These are phyloP conservation scores for Trichophyton verrucosum DNA, from an alignment of 2,329 filamentous ascomycete species.

Conservation along the genomic window DNA sequence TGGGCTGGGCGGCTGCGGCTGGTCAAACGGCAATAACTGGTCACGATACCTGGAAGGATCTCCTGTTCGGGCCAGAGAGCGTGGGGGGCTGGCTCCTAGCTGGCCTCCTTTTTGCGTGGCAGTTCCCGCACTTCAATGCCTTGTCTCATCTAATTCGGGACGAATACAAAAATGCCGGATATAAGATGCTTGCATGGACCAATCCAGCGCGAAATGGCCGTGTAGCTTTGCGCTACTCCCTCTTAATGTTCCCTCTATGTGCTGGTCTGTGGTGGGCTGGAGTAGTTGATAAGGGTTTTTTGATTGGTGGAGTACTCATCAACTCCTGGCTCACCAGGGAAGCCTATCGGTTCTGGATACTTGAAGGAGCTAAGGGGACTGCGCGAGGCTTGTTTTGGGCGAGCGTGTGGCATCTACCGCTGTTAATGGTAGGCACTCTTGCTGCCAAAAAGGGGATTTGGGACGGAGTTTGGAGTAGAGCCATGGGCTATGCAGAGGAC, in stretches of 20 bases:
- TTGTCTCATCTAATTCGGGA: slow-evolving; percentile 78
- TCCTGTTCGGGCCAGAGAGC: slow-evolving; percentile 57
- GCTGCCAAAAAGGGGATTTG: slow-evolving; percentile 89
- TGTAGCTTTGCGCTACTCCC: slow-evolving; percentile 75
- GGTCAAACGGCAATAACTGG: slow-evolving; percentile 65
- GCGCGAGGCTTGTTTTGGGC: slow-evolving; percentile 90
- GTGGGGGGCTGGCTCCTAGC: slow-evolving; percentile 83
- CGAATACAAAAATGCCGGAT: slow-evolving; percentile 65
- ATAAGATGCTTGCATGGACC: slow-evolving; percentile 68
- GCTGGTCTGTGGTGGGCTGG: slow-evolving; percentile 63
- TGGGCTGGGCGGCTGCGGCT: slow-evolving; percentile 95
- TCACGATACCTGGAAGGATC: slow-evolving; percentile 62
- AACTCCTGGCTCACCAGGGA: slow-evolving; percentile 78
- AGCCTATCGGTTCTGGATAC: slow-evolving; percentile 68
- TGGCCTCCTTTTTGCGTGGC: slow-evolving; percentile 79
- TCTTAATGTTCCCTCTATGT: slow-evolving; percentile 79
- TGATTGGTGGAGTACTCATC: slow-evolving; percentile 64
- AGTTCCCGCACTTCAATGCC: slow-evolving; percentile 97
- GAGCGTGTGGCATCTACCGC: slow-evolving; percentile 89
- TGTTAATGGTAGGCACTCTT: slow-evolving; percentile 78
- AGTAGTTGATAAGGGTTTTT: slow-evolving; percentile 76
- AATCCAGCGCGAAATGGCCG: slow-evolving; percentile 75
- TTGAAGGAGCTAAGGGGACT: slow-evolving; percentile 64
- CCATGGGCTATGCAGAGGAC: slow-evolving; percentile 47
- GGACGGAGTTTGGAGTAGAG: slow-evolving; percentile 62